Evolutionary conservation across 2,329 filamentous ascomycete genomes (phyloP).

Genomic region (Claviceps cyperi): DNA sequence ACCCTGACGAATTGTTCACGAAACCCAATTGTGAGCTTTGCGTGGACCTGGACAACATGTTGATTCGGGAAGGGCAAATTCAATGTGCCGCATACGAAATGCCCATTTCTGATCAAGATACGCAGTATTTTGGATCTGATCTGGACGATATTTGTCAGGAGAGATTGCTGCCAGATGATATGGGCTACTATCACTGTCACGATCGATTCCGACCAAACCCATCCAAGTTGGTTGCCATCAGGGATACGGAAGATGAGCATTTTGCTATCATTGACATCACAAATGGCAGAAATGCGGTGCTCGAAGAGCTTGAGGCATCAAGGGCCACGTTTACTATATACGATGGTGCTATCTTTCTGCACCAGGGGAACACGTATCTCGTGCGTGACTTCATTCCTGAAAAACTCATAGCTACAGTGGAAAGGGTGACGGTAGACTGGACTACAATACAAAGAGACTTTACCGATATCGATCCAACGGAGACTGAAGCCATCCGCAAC

Average conservation of each 20-base stretch:
- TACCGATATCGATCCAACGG: slow-evolving; percentile 85
- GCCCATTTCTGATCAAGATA: slow-evolving; percentile 73
- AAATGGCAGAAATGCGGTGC: slow-evolving; percentile 64
- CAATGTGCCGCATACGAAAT: slow-evolving; percentile 94
- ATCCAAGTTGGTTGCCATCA: slow-evolving; percentile 70
- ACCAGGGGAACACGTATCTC: slow-evolving; percentile 87
- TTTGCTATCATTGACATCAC: slow-evolving; percentile 89
- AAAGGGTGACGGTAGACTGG: slow-evolving; percentile 86
- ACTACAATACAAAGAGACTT: slow-evolving; percentile 85
- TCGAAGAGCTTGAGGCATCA: slow-evolving; percentile 92
- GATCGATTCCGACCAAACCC: slow-evolving; percentile 76
- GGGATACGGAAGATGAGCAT: slow-evolving; percentile 77
- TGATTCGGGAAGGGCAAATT: slow-evolving; percentile 83
- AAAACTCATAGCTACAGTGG: slow-evolving; percentile 69
- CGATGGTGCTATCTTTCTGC: slow-evolving; percentile 90
- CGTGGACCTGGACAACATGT: slow-evolving; percentile 81
- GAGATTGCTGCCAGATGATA: slow-evolving; percentile 55
- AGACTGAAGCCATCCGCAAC: slow-evolving; percentile 73
- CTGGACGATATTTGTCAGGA: slow-evolving; percentile 58
- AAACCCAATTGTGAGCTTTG: slow-evolving; percentile 80
- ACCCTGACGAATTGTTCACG: slow-evolving; percentile 85
- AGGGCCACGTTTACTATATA: slow-evolving; percentile 94
- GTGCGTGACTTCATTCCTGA: slow-evolving; percentile 80
- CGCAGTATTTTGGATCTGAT: slow-evolving; percentile 62
- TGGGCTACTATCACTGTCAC: slow-evolving; percentile 83